phyloP scores from a whole-genome alignment of 2,329 filamentous ascomycete genomes.

The Penicillium sp. region DNA sequence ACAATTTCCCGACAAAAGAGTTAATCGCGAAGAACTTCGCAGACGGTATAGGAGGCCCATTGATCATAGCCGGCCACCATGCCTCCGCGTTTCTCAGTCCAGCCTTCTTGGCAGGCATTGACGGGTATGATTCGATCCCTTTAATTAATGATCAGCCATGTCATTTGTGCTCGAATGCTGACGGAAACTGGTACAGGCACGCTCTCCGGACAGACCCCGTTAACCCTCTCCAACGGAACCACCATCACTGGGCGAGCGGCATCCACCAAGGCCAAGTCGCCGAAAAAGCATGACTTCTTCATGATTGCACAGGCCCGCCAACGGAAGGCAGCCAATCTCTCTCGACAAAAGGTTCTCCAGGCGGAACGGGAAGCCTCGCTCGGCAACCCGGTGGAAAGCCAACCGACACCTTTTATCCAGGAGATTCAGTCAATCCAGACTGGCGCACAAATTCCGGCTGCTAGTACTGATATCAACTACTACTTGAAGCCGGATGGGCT shows the following conservation, averaged over 20 bases:
- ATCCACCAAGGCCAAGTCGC: constrained; percentile 62
- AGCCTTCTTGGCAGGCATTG: constrained; percentile 59
- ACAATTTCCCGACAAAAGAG: constrained; percentile 34
- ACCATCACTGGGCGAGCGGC: constrained; percentile 61
- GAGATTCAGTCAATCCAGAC: constrained; percentile 26
- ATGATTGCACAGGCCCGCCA: constrained; percentile 75
- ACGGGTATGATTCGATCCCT: constrained; percentile 52
- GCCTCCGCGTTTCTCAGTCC: constrained; percentile 64
- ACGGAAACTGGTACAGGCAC: constrained; percentile 22
- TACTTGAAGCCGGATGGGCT: constrained; percentile 69
- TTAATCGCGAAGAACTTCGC: constrained; percentile 21
- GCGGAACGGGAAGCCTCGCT: constrained; percentile 62
- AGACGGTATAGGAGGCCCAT: constrained; percentile 9
- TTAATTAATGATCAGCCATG: background rate
- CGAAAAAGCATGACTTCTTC: constrained; percentile 75
- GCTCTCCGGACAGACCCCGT: constrained; percentile 39
- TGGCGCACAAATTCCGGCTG: constrained; percentile 13
- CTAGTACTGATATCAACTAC: constrained; percentile 61
- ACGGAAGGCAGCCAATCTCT: constrained; percentile 77
- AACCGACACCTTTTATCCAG: constrained; percentile 73
- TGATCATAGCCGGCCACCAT: constrained; percentile 46
- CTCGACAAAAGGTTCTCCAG: constrained; percentile 68
- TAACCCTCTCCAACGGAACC: constrained; percentile 54
- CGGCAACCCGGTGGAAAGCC: constrained; percentile 77
- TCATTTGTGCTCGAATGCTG: constrained; percentile 6